Base-by-base conservation (phyloP, 441 rosid genomes). In the Mallotus japonicus region DNA sequence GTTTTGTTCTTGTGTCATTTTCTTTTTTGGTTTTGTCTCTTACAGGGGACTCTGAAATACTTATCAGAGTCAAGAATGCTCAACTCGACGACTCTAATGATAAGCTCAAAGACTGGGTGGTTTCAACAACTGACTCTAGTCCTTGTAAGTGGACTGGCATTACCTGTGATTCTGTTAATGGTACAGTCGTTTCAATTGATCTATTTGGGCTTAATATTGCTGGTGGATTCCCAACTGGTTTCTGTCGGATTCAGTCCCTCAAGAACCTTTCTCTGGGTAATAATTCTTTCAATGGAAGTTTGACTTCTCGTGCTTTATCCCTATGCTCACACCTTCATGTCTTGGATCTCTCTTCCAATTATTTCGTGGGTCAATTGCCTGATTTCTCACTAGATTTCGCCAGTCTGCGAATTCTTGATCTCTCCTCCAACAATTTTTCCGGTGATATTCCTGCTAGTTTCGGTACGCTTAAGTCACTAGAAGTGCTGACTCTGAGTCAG, bases 101-200 rank as follows among this genome's bases (percentile, higher is more conserved):
- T 7, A 72, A 63, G 3, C 82, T 91, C 46, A 57, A 49, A 40
- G 84, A 84, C 76, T 91, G 97, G 97, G 80, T 78, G 92, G 80
- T 78, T 53, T 60, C 76, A 59, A 70, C 65, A 51, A 60, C 75
- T 42, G 76, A 74, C 24, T 85, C 37, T 17, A 82, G 51, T 68
- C 86, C 89, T 0, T 91, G 97, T 78, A 83, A 87, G 49, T 91
- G 94, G 92, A 80, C 87, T 2, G 97, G 95, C 75, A 70, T 89
- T 55, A 53, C 78, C 49, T 91, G 95, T 74, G 82, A 83, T 14
- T 0, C 63, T 70, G 78, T 28, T 0, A 85, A 77, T 69, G 24
- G 47, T 14, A 61, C 77, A 4, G 85, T 83, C 16, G 4, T 72
- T 59, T 54, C 87, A 17, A 76, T 91, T 73, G 85, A 91, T 80